These are phyloP conservation scores for Neoscytalidium dimidiatum DNA, from an alignment of 2,329 filamentous ascomycete genomes.

Conservation along the genomic window DNA sequence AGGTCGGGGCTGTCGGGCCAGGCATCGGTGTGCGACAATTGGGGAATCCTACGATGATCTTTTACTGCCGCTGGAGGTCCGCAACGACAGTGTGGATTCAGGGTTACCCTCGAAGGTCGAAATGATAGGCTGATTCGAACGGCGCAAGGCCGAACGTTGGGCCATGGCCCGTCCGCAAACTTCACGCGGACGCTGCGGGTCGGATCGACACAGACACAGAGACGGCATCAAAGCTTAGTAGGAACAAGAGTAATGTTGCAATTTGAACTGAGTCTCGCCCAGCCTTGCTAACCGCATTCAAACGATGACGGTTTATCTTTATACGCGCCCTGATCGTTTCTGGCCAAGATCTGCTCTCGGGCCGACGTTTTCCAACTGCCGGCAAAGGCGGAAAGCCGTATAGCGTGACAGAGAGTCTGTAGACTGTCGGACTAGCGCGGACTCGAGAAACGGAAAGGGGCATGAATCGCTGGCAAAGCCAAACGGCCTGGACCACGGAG, in stretches of 20 bases:
- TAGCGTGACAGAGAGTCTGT: background rate
- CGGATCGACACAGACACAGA: background rate
- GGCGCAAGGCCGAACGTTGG: background rate
- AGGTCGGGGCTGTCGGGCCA: background rate
- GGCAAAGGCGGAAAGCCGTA: background rate
- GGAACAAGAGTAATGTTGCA: constrained; percentile 8
- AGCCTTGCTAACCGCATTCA: background rate
- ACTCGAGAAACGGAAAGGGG: background rate
- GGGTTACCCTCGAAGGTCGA: background rate
- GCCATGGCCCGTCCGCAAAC: background rate
- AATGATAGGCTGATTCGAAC: background rate
- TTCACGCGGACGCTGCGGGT: background rate
- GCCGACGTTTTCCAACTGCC: background rate
- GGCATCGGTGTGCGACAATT: background rate
- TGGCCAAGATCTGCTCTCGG: constrained; percentile 3
- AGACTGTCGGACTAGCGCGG: background rate
- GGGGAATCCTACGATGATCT: background rate
- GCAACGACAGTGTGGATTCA: background rate
- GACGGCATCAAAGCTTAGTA: constrained; percentile 5
- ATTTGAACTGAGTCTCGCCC: constrained; percentile 9
- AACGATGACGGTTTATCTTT: background rate
- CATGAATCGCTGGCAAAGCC: background rate
- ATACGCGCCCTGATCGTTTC: background rate
- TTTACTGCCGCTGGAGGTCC: background rate
- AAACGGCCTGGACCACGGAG: too few species aligned